Percentiles rank a stretch among this genome's conserved stretches.
These are phyloP conservation scores for Vaucheria bursata DNA, from an alignment of 352 stramenopile genomes.

Conservation along the genomic window DNA sequence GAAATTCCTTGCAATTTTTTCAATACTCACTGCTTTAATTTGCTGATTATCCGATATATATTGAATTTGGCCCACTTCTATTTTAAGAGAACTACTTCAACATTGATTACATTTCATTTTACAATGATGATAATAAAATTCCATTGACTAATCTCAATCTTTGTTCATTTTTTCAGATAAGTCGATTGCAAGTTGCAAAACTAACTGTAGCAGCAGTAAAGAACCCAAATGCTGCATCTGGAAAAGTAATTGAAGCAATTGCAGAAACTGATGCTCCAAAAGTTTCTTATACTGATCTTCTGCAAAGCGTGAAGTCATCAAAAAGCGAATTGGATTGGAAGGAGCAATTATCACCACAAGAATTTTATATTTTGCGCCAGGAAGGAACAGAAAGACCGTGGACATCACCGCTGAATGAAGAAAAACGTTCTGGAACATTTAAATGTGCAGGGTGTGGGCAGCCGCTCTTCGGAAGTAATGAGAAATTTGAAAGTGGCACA, in stretches of 20 bases:
- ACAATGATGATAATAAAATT: no score
- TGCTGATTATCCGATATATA: no score
- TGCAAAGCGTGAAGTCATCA: neutral
- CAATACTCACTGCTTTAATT: neutral
- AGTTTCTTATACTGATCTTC: conserved; percentile 21
- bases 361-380: conserved; percentile 44
- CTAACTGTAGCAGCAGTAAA: conserved; percentile 21
- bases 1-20: neutral
- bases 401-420: conserved; percentile 52
- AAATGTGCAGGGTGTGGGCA: conserved; percentile 57
- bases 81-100: no score
- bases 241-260: conserved; percentile 33
- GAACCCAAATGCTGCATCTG: neutral
- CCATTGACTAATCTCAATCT: no score
- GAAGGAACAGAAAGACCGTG: conserved; percentile 56
- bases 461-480: conserved; percentile 54
- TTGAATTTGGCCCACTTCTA: no score
- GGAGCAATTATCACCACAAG: conserved; percentile 16
- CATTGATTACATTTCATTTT: no score
- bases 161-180: neutral
- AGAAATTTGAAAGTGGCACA: conserved; percentile 61
- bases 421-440: conserved; percentile 52
- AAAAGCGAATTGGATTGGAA: conserved; percentile 35
- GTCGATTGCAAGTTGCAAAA: conserved; percentile 26
- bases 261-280: conserved; percentile 34